Percentiles rank a stretch among this genome's conserved stretches.
phyloP scores from a whole-genome alignment of 805 yeast genomes.

The Myxozyma geophila region DNA sequence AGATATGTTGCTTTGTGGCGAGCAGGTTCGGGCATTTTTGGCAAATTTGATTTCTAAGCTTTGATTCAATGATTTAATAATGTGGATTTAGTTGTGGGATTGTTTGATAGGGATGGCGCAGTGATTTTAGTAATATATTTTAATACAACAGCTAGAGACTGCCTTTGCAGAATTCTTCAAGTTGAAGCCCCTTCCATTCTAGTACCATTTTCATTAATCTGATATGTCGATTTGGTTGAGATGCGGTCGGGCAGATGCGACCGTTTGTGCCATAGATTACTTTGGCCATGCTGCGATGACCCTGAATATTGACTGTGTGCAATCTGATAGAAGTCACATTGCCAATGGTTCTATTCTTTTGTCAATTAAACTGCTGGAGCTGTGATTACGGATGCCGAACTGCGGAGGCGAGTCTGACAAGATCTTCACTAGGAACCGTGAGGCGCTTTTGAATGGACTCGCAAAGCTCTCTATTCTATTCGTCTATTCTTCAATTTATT shows the following conservation, averaged over 20 bases:
- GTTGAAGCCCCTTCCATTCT: constrained; percentile 29
- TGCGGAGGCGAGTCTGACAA: too few relatives aligned
- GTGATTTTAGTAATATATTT: not conserved
- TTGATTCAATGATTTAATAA: not conserved
- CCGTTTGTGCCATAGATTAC: constrained; percentile 40
- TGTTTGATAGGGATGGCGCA: not conserved
- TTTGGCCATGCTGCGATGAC: constrained; percentile 38
- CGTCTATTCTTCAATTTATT: too few relatives aligned
- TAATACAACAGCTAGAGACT: constrained; percentile 14
- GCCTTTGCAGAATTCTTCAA: constrained; percentile 38
- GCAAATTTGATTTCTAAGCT: constrained; percentile 18
- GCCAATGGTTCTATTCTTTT: not conserved
- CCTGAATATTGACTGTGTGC: constrained; percentile 35
- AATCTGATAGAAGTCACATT: not conserved
- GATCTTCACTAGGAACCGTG: too few relatives aligned
- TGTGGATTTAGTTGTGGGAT: not conserved
- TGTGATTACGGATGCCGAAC: too few relatives aligned
- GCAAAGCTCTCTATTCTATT: too few relatives aligned
- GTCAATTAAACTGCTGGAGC: too few relatives aligned
- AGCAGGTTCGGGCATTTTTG: constrained; percentile 17
- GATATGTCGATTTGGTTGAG: constrained; percentile 24
- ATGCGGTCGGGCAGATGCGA: too few relatives aligned
- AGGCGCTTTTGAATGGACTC: too few relatives aligned
- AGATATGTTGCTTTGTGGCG: constrained; percentile 12
- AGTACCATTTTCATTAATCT: constrained; percentile 30